Evolutionary conservation across 1,284 basidiomycete genomes (phyloP).

Genomic region (Ceratobasidium sp.): DNA sequence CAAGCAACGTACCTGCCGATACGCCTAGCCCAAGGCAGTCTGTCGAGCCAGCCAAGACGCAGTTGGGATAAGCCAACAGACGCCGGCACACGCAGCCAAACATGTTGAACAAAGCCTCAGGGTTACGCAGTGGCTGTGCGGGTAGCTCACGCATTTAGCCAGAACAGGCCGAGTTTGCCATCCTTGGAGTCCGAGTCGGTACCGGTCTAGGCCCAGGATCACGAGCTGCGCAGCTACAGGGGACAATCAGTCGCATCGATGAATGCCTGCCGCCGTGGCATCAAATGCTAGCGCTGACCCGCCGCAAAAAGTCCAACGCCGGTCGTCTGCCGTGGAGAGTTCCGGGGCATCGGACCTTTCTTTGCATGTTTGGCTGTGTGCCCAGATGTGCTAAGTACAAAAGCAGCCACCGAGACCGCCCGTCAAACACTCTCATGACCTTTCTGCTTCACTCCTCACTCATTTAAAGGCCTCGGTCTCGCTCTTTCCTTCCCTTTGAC

Average conservation of each 20-base stretch:
- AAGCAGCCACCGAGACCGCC: constrained; percentile 35
- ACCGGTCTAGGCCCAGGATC: not conserved
- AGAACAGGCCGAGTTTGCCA: constrained; percentile 9
- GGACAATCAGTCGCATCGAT: constrained; percentile 2
- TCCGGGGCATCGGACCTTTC: constrained; percentile 35
- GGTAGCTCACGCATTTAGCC: not conserved
- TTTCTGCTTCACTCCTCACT: constrained; percentile 23
- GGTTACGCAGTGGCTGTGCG: constrained; percentile 22
- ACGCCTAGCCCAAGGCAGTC: constrained; percentile 2
- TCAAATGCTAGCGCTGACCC: constrained; percentile 26
- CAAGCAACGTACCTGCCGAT: not conserved
- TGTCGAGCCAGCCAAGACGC: constrained; percentile 2
- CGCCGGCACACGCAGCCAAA: constrained; percentile 6
- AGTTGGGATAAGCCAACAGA: not conserved
- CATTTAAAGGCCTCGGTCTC: constrained; percentile 40
- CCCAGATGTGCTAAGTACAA: constrained; percentile 19
- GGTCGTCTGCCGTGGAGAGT: constrained; percentile 41
- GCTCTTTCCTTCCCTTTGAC: constrained; percentile 17
- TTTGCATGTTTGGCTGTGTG: constrained; percentile 43
- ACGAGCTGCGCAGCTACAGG: not conserved
- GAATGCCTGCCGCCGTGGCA: not conserved
- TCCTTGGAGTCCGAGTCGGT: not conserved
- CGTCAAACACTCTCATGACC: constrained; percentile 17
- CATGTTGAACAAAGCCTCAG: constrained; percentile 33
- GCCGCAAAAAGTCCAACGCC: constrained; percentile 39